Conservation (phyloP, 1,284 basidiomycete genomes). For the Sporisorium graminicola region DNA sequence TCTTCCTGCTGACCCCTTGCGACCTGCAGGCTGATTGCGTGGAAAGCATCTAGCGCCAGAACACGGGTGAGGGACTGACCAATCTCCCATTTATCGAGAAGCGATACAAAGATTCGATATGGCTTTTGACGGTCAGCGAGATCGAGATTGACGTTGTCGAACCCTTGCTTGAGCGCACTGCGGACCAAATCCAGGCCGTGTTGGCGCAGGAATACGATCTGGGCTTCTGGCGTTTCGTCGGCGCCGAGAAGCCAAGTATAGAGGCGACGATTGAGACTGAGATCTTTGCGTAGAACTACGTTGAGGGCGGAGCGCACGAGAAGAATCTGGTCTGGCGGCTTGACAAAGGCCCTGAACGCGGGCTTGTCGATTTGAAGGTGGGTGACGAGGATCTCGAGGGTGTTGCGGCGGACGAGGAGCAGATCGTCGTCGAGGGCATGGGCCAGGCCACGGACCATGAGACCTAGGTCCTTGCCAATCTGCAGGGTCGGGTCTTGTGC, state of each 20-base stretch:
- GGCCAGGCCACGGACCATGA: constrained; percentile 91
- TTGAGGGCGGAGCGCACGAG: constrained; percentile 60
- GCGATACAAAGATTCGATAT: constrained; percentile 93
- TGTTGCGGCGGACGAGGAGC: constrained; percentile 73
- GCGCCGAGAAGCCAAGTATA: constrained; percentile 90
- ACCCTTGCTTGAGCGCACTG: constrained; percentile 47
- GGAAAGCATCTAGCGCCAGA: constrained; percentile 83
- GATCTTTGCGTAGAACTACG: constrained; percentile 81
- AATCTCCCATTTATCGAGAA: constrained; percentile 97
- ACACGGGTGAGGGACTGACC: constrained; percentile 83
- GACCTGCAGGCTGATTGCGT: constrained; percentile 73
- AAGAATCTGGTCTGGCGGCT: constrained; percentile 44
- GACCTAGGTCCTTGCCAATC: constrained; percentile 81
- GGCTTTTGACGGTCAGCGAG: constrained; percentile 81
- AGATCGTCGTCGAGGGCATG: constrained; percentile 85
- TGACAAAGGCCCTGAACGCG: constrained; percentile 37
- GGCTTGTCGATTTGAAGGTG: constrained; percentile 55
- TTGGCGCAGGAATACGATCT: constrained; percentile 49
- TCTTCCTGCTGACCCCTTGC: constrained; percentile 77
- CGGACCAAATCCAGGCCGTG: constrained; percentile 51
- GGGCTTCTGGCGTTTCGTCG: constrained; percentile 76
- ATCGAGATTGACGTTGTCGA: constrained; percentile 70
- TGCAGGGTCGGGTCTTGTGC: constrained; percentile 33
- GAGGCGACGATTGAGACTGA: constrained; percentile 90
- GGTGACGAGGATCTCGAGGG: constrained; percentile 62